Evolutionary conservation across 2,329 filamentous ascomycete species (phyloP).

Genomic region (Emmonsia crescens): DNA sequence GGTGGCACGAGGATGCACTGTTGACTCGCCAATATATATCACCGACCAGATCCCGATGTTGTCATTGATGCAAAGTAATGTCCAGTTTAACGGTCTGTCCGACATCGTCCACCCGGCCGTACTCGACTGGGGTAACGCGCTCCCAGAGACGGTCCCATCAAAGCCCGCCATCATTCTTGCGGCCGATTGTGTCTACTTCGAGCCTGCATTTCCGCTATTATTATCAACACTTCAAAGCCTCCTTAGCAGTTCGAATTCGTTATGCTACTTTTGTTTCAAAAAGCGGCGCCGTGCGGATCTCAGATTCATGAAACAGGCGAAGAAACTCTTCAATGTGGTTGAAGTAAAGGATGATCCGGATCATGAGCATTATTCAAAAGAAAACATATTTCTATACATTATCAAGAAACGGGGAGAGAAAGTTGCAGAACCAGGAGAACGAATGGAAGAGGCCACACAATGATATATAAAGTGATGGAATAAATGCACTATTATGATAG

Average conservation of each 20-base stretch:
- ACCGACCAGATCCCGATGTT: conserved; percentile 87
- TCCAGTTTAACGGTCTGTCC: conserved; percentile 63
- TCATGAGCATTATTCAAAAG: conserved; percentile 24
- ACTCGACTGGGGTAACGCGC: conserved; percentile 61
- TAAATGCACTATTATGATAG: conserved; percentile 1
- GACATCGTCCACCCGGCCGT: conserved; percentile 54
- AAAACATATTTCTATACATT: conserved; percentile 31
- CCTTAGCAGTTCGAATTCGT: conserved; percentile 46
- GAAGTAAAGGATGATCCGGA: conserved; percentile 49
- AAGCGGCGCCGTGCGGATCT: conserved; percentile 72
- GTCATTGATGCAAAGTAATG: conserved; percentile 75
- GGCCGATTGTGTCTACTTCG: conserved; percentile 94
- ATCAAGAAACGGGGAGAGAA: conserved; percentile 15
- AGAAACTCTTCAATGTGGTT: conserved; percentile 53
- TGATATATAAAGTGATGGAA: not conserved
- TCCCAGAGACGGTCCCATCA: conserved; percentile 28
- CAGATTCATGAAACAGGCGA: conserved; percentile 61
- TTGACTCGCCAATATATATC: conserved; percentile 54
- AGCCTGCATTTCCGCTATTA: conserved; percentile 84
- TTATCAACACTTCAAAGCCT: conserved; percentile 66
- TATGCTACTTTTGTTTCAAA: conserved; percentile 92
- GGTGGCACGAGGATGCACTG: conserved; percentile 45
- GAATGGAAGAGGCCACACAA: not conserved
- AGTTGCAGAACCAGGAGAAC: not conserved
- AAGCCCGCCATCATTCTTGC: conserved; percentile 76